Percentiles rank a stretch among this genome's conserved stretches.
Evolutionary conservation across 768 basidiomycete species (phyloP).

Genomic region (Termitomyces sp.): DNA sequence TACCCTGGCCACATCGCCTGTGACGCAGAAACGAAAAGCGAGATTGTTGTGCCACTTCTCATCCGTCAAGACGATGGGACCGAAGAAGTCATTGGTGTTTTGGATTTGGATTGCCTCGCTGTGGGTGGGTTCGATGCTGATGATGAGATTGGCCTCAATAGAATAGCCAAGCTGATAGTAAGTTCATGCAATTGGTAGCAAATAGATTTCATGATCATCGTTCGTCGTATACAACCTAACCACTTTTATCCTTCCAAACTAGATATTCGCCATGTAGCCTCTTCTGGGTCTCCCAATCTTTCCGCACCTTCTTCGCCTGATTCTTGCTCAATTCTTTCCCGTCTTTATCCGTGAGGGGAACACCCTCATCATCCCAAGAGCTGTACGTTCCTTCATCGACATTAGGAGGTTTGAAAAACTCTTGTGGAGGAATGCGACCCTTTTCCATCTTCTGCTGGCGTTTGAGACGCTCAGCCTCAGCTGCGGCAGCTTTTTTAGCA

Average conservation of each 20-base stretch:
- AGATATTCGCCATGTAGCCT: conserved; percentile 79
- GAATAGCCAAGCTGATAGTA: conserved; percentile 62
- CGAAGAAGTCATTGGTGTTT: conserved; percentile 41
- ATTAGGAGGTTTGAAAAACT: conserved; percentile 83
- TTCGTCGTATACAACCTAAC: conserved; percentile 10
- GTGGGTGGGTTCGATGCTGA: conserved; percentile 67
- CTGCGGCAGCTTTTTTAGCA: conserved; percentile 69
- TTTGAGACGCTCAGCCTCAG: conserved; percentile 60
- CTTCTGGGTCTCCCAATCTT: conserved; percentile 67
- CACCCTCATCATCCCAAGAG: conserved; percentile 79
- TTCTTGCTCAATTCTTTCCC: conserved; percentile 86
- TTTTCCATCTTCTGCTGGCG: conserved; percentile 78
- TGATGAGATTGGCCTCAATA: conserved; percentile 73
- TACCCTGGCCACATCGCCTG: conserved; percentile 96
- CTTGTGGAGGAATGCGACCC: conserved; percentile 65
- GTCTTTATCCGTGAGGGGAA: conserved; percentile 80
- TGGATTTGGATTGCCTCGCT: conserved; percentile 84
- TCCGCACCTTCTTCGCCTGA: conserved; percentile 67
- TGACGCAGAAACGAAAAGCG: conserved; percentile 85
- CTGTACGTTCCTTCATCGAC: conserved; percentile 66
- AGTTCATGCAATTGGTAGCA: conserved; percentile 58
- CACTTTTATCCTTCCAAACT: conserved; percentile 27
- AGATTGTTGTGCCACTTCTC: conserved; percentile 81
- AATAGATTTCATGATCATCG: neutral
- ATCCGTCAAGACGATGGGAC: conserved; percentile 20